Base-by-base conservation (phyloP, 257 asterid species). In the Coffea eugenioides region DNA sequence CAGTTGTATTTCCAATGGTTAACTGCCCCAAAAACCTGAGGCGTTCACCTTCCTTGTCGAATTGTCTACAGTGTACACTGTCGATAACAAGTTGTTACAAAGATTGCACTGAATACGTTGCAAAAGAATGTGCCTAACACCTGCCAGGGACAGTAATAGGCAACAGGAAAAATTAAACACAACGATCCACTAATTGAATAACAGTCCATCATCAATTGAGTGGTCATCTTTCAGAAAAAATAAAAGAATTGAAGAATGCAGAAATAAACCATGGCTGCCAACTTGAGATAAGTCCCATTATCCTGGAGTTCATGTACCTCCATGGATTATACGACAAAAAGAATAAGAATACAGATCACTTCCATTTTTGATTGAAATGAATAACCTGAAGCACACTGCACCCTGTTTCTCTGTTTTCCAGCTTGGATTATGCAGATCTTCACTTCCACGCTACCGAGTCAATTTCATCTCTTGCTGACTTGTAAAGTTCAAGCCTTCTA, bases 391-490 rank as follows among this genome's bases (percentile, higher is more conserved):
- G 41, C 34, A 54, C 56, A 16, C 20, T 56, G 68, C 4, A 39
- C 43, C 43, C 43, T 39, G 43, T 39, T 39, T 39, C 43, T 39
- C 43, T 39, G 43, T 39, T 39, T 39, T 39, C 43, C 43, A 39
- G 1, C 43, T 39, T 68, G 65, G 75, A 6, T 36, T 52, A 21
- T 52, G 43, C 49, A 36, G 61, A 20, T 18, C 73, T 77, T 94
- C 92, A 94, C 71, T 92, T 95, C 99, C 99, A 95, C 36, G 97
- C 98, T 66, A 95, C 99, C 4, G 99, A 80, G 82, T 95, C 98
- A 65, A 95, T 95, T 85, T 93, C 99, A 73, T 93, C 98, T 49
- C 96, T 93, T n/a, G 98, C 99, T 5, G 99, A 88, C 86, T 95
- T 95, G 90, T 95, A 95, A 46, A 95, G 90, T 80, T 89, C 91